Base-by-base conservation (phyloP, 169 alveolate genomes). In the Cyclospora cayetanensis region DNA sequence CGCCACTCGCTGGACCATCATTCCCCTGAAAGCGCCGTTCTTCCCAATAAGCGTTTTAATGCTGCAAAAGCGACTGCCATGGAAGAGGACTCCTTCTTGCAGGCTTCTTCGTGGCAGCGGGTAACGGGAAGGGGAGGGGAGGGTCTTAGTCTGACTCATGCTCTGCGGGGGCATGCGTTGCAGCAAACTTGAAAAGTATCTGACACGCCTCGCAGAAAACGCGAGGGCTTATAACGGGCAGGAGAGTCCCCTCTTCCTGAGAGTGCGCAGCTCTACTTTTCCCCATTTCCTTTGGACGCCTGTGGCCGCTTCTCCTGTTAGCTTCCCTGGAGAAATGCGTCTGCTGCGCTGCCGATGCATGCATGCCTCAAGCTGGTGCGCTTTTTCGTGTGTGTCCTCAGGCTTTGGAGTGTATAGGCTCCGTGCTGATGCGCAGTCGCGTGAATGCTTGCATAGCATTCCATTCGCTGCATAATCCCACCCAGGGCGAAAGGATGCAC, bases 151-250 rank as follows among this genome's bases (percentile, higher is more conserved):
- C n/a, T n/a, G n/a, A n/a, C n/a, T n/a, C n/a, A n/a, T n/a, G n/a
- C n/a, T n/a, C n/a, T n/a, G n/a, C n/a, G n/a, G n/a, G n/a, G n/a
- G 9, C 27, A n/a, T 7, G 42, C 37, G 0, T 41, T 39, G 1
- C 89, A 89, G 93, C 43, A 89, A 89, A 41, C 60, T 89, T 50
- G 93, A 89, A 77, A 89, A 89, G 74, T 72, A 89, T 25, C 37
- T 89, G 43, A 66, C 93, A 3, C 74, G 93, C 4, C 52, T 89
- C 50, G 90, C 90, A 2, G 93, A 70, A 34, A 89, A 89, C 35
- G 93, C 93, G 79, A 89, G 93, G 43, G 37, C 41, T 1, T 89
- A 76, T 52, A 89, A 89, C 50, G 93, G 93, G 7, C 65, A 89
- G 18, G 93, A 89, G 35, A 66, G 89, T 18, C 84, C 90, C 52